A percentile compares a stretch with the other conserved stretches of the same genome.
These are phyloP conservation scores for Solanum hybrid DNA, from an alignment of 305 asterid species.

Conservation along the genomic window DNA sequence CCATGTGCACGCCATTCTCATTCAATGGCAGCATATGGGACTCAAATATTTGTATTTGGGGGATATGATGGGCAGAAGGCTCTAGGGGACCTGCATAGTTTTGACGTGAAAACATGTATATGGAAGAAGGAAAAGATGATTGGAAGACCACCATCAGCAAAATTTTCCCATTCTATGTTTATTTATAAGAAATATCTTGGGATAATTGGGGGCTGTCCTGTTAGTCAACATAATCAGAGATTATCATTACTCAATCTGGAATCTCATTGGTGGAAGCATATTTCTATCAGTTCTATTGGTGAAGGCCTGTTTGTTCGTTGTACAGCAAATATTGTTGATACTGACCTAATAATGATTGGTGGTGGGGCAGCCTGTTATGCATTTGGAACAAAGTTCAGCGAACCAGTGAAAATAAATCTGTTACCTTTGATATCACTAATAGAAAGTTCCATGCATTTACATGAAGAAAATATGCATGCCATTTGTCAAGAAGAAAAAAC, in stretches of 20 bases:
- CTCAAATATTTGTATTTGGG: slow-evolving; percentile 65
- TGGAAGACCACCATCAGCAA: slow-evolving; percentile 58
- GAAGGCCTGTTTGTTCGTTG: slow-evolving; percentile 81
- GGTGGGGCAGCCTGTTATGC: slow-evolving; percentile 99
- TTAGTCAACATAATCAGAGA: slow-evolving; percentile 43
- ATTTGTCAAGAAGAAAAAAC: slow-evolving; percentile 9
- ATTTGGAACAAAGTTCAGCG: slow-evolving; percentile 93
- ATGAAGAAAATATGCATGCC: slow-evolving; percentile 19
- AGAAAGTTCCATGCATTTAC: slow-evolving; percentile 12
- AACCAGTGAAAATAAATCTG: slow-evolving; percentile 58
- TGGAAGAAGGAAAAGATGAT: slow-evolving; percentile 54
- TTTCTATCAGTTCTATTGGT: slow-evolving; percentile 41
- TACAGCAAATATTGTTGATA: slow-evolving; percentile 52
- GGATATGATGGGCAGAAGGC: slow-evolving; percentile 85
- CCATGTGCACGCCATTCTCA: slow-evolving; percentile 95
- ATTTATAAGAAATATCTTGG: slow-evolving; percentile 54
- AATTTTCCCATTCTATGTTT: slow-evolving; percentile 92
- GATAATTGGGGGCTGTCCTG: slow-evolving; percentile 90
- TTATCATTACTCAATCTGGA: slow-evolving; percentile 58
- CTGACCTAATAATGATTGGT: slow-evolving; percentile 63
- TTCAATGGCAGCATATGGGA: slow-evolving; percentile 53
- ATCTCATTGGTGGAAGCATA: slow-evolving; percentile 54
- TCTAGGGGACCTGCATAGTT: slow-evolving; percentile 58
- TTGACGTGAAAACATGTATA: slow-evolving; percentile 41
- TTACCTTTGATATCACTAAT: slow-evolving; percentile 33